A percentile compares a stretch with the other conserved stretches of the same genome.
Conservation (phyloP, 129 eudicot genomes). For the Flaveria sonorensis region DNA sequence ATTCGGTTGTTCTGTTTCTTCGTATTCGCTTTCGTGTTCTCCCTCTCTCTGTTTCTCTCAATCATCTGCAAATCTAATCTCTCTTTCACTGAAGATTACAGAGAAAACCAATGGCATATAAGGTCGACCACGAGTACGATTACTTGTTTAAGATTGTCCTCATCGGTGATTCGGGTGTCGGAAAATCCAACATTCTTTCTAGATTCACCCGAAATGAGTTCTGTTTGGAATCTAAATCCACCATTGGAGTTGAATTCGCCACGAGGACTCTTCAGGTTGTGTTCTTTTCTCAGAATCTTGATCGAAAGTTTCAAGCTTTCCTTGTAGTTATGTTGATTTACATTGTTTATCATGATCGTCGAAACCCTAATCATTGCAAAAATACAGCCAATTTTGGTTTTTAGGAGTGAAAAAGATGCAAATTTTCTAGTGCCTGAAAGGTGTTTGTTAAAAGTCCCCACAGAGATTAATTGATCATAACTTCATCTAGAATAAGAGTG, state of each 20-base stretch:
- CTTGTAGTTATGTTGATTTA: background rate
- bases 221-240: conserved; percentile 82
- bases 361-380: background rate
- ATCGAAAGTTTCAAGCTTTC: no score
- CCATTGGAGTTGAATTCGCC: conserved; percentile 89
- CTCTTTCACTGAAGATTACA: background rate
- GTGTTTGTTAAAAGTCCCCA: conserved; percentile 5
- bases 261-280: conserved; percentile 78
- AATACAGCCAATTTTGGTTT: background rate
- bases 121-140: conserved; percentile 80
- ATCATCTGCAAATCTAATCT: background rate
- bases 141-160: conserved; percentile 74
- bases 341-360: background rate
- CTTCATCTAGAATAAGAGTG: no score
- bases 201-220: conserved; percentile 82
- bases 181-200: conserved; percentile 80
- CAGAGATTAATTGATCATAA: background rate
- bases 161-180: conserved; percentile 86
- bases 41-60: background rate
- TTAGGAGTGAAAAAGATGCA: background rate
- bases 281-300: background rate
- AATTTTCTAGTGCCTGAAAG: background rate
- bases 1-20: no score
- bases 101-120: conserved; percentile 65
- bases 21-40: no score